Conservation (phyloP, 2,329 filamentous ascomycete genomes). For the Trichoderma sp. region DNA sequence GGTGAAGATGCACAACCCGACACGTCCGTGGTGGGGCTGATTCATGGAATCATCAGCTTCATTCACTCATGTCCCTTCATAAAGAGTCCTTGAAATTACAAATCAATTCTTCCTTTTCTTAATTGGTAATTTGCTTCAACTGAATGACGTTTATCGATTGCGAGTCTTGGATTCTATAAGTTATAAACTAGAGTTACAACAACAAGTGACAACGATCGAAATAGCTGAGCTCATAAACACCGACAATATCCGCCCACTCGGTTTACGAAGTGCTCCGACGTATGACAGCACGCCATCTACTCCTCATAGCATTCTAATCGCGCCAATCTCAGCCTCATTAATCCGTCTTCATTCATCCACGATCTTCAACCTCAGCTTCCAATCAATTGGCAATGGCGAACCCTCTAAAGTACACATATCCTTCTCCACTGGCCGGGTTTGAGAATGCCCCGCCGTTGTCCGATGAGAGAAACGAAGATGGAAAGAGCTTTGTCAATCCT, state of each 20-base stretch:
- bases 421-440: slow-evolving; percentile 48
- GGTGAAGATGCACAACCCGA: background rate
- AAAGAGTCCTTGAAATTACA: background rate
- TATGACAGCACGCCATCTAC: background rate
- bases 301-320: background rate
- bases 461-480: slow-evolving; percentile 63
- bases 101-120: background rate
- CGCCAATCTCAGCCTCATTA: background rate
- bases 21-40: background rate
- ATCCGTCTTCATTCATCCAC: background rate
- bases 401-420: slow-evolving; percentile 9
- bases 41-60: background rate
- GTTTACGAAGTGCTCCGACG: background rate
- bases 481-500: slow-evolving; percentile 73
- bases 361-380: background rate
- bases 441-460: slow-evolving; percentile 55
- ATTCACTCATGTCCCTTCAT: background rate
- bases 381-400: slow-evolving; percentile 9
- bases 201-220: background rate
- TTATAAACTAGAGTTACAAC: background rate
- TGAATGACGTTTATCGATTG: background rate
- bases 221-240: background rate
- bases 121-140: background rate
- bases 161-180: background rate
- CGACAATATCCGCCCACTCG: slow-evolving; percentile 12